Percentiles rank a stretch among this genome's conserved stretches.
These are phyloP conservation scores for Globisporangium parvum DNA, from an alignment of 352 stramenopile species.

Conservation along the genomic window DNA sequence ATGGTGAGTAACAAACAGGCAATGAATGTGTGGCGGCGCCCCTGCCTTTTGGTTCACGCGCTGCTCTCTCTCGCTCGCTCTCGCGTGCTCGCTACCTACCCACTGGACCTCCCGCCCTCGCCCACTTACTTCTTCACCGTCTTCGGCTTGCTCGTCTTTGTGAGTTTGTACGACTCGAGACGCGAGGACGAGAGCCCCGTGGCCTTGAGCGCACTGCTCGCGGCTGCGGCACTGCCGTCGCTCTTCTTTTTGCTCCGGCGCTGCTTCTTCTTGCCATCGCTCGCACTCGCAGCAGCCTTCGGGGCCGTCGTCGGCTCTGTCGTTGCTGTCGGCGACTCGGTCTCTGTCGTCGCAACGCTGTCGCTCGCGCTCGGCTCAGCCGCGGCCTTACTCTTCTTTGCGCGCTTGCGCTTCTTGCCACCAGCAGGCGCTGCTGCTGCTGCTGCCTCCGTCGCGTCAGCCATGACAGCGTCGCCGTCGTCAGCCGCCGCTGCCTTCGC, in stretches of 20 bases:
- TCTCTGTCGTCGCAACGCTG: too few species aligned
- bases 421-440: slow-evolving; percentile 4
- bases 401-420: slow-evolving; percentile 70
- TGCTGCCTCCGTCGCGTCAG: not conserved
- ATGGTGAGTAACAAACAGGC: not conserved
- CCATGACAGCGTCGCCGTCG: not conserved
- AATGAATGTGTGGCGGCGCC: too few species aligned
- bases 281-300: not conserved
- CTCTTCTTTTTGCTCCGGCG: slow-evolving; percentile 55
- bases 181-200: slow-evolving; percentile 68
- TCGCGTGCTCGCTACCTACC: not conserved
- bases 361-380: not conserved
- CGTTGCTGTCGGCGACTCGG: too few species aligned
- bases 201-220: slow-evolving; percentile 24
- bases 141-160: slow-evolving; percentile 51
- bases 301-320: not conserved
- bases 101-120: not conserved
- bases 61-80: not conserved
- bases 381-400: slow-evolving; percentile 47
- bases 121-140: not conserved
- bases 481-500: not conserved
- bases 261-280: slow-evolving; percentile 39
- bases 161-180: slow-evolving; percentile 78
- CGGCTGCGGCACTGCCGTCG: slow-evolving; percentile 22
- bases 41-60: too few species aligned